Base-by-base conservation (phyloP, 2,329 filamentous ascomycete species). In the Fusarium equiseti region DNA sequence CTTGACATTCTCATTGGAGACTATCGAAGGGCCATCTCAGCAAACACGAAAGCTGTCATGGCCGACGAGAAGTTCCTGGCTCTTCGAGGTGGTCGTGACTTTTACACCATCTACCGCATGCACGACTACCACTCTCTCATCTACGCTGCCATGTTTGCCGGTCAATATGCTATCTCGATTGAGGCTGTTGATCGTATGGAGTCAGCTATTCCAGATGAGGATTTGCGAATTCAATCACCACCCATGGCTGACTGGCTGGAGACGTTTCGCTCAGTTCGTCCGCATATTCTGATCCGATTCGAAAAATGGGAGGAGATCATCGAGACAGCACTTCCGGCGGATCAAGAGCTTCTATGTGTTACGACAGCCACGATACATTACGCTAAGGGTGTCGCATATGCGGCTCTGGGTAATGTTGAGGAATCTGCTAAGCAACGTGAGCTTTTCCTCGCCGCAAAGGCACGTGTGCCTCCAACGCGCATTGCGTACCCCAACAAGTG, bases 161-260 rank as follows among this genome's bases (percentile, higher is more conserved):
- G 90, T 0, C 87, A 90, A 74, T 90, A 83, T 1, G 76, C 81
- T 20, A 83, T 89, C 11, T 89, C 91, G 0, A 77, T 93, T 3
- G 84, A 90, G 3, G 89, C 90, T 0, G 86, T 87, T 0, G 70
- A 77, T 0, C 81, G 83, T 44, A 84, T 94, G 67, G 90, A 92
- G 73, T 78, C 77, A 0, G 86, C 87, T 0, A 79, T 94, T 3
- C 87, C 91, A 0, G 87, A 90, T 55, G 84, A 86, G 15, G 59
- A 73, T 29, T 24, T 76, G n/a, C 71, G 72, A 6, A 62, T 75
- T 10, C 74, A 88, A 62, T 89, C 87, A 0, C 90, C 90, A 0
- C 90, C 90, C 0, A 93, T 94, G 91, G 90, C 91, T 1, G 91
- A 94, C 77, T 93, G 90, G 88, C 79, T 93, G 2, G 92, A 94